These are phyloP conservation scores for Curvularia sp. DNA, from an alignment of 2,329 filamentous ascomycete genomes.

Conservation along the genomic window DNA sequence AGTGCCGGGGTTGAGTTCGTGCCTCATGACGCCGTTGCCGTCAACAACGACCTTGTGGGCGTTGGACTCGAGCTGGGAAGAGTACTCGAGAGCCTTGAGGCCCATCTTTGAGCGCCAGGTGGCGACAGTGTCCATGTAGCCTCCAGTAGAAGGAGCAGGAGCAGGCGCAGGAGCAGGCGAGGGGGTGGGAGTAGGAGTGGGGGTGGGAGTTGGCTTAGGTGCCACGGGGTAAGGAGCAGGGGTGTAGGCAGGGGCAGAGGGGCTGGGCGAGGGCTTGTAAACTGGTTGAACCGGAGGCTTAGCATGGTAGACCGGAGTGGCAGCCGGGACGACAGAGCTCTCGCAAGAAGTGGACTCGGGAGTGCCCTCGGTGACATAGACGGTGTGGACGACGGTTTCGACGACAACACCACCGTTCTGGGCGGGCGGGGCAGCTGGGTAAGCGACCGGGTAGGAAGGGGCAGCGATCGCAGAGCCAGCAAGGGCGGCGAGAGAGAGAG, in stretches of 20 bases:
- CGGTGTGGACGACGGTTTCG: slow-evolving; percentile 39
- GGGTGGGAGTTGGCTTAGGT: slow-evolving; percentile 13
- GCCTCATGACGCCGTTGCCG: slow-evolving; percentile 42
- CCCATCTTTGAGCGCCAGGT: slow-evolving; percentile 42
- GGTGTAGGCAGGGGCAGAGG: slow-evolving; percentile 8
- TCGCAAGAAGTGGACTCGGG: slow-evolving; percentile 9
- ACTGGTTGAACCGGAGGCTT: neutral
- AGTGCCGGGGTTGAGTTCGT: slow-evolving; percentile 44
- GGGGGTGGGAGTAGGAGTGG: slow-evolving; percentile 15
- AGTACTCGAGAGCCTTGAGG: slow-evolving; percentile 26
- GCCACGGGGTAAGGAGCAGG: slow-evolving; percentile 6
- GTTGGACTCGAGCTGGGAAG: slow-evolving; percentile 37
- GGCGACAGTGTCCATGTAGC: slow-evolving; percentile 40
- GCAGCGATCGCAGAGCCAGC: slow-evolving; percentile 41
- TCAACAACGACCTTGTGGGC: slow-evolving; percentile 32
- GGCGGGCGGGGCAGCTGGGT: slow-evolving; percentile 7
- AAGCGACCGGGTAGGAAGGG: slow-evolving; percentile 17
- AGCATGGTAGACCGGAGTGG: slow-evolving; percentile 9
- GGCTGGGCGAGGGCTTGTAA: neutral
- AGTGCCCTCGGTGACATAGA: slow-evolving; percentile 32
- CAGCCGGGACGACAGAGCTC: neutral
- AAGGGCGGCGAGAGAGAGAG: slow-evolving; percentile 40
- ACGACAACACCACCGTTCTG: slow-evolving; percentile 36
- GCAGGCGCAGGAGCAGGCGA: slow-evolving; percentile 20
- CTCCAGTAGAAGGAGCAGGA: slow-evolving; percentile 21